Conservation (phyloP, 257 asterid genomes). For the Schizonepeta tenuifolia region DNA sequence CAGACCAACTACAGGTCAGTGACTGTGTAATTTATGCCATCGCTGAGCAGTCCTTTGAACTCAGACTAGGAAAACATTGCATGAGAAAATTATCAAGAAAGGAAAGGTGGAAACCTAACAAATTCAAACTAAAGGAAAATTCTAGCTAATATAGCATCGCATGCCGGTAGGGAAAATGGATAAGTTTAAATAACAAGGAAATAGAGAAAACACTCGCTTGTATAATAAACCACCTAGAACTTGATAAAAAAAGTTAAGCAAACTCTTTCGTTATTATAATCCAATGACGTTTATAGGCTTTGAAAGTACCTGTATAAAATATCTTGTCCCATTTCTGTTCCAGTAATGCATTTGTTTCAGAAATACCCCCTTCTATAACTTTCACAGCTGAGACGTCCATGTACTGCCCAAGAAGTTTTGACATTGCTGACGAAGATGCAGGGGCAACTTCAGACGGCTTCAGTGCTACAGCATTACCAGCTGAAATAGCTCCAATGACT, state of each 20-base stretch:
- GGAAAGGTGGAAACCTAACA: background rate
- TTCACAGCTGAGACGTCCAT: slow-evolving; percentile 79
- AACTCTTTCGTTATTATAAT: background rate
- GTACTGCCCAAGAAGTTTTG: slow-evolving; percentile 72
- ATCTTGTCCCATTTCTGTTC: slow-evolving; percentile 77
- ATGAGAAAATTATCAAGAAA: no score
- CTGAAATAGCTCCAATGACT: slow-evolving; percentile 84
- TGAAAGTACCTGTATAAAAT: slow-evolving; percentile 65
- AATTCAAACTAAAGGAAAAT: background rate
- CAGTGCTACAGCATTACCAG: slow-evolving; percentile 82
- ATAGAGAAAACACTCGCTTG: background rate
- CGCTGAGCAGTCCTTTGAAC: no score
- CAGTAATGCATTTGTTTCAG: slow-evolving; percentile 55
- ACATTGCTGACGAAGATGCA: slow-evolving; percentile 63
- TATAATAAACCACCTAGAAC: background rate
- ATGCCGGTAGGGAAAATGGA: background rate
- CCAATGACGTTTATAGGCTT: slow-evolving; percentile 8
- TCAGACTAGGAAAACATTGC: no score
- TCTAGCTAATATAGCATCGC: background rate
- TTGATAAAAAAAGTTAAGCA: background rate
- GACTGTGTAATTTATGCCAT: no score
- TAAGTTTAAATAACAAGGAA: background rate
- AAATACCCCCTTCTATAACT: slow-evolving; percentile 74
- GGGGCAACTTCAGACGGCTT: slow-evolving; percentile 72
- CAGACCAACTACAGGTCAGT: no score